These are phyloP conservation scores for Blastocystis sp. DNA, from an alignment of 352 stramenopile species.

Conservation along the genomic window DNA sequence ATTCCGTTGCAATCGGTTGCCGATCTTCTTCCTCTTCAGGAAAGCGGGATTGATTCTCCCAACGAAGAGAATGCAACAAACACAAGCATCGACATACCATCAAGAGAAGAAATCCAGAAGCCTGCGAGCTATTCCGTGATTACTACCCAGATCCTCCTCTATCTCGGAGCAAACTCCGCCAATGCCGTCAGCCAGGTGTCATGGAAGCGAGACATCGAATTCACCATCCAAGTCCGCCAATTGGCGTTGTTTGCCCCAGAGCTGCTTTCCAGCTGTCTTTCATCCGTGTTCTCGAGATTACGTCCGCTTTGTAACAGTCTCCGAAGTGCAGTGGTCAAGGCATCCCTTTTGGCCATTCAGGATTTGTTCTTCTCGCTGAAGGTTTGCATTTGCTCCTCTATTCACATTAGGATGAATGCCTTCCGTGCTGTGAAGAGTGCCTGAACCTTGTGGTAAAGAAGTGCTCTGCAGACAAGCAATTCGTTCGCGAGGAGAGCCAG, in stretches of 20 bases:
- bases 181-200: not conserved
- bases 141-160: conserved; percentile 15
- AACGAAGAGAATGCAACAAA: not conserved
- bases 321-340: not conserved
- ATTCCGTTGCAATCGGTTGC: not conserved
- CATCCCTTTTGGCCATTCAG: not conserved
- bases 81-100: not conserved
- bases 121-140: not conserved
- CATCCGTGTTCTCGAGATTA: not conserved
- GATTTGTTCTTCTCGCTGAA: conserved; percentile 13
- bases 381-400: not conserved
- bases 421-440: not conserved
- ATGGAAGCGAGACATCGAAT: conserved; percentile 35
- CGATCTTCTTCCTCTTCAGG: not conserved
- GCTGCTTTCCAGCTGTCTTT: not conserved
- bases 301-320: conserved; percentile 37
- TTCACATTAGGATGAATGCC: not conserved
- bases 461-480: conserved; percentile 28
- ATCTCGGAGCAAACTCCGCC: not conserved
- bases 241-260: not conserved
- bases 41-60: not conserved
- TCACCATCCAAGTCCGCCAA: not conserved
- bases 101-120: not conserved
- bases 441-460: not conserved
- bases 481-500: conserved; percentile 48